phyloP scores from a whole-genome alignment of 768 basidiomycete species.

The Coprinopsis strossmayeri region DNA sequence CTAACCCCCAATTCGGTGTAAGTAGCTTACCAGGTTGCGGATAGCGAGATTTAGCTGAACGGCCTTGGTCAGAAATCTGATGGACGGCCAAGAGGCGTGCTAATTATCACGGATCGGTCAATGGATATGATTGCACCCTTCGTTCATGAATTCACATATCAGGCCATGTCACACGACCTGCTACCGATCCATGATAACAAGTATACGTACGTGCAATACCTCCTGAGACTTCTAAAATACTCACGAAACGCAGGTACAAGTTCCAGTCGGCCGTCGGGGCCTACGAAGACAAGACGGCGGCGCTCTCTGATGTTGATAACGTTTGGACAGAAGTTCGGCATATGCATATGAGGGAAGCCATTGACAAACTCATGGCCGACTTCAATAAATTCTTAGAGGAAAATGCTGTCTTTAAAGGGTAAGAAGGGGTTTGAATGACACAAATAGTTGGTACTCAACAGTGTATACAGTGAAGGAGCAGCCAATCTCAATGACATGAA shows the following conservation, averaged over 20 bases:
- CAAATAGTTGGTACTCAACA: background rate
- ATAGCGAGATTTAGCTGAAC: conserved; percentile 1
- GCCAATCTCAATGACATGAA: conserved; percentile 96
- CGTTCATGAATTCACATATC: conserved; percentile 97
- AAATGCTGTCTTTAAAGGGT: conserved; percentile 93
- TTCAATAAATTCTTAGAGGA: conserved; percentile 94
- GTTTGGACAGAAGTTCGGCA: conserved; percentile 93
- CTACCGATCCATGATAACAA: conserved; percentile 84
- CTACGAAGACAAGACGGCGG: conserved; percentile 84
- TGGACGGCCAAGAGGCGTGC: conserved; percentile 63
- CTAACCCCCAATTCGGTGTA: conserved; percentile 85
- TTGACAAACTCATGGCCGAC: conserved; percentile 93
- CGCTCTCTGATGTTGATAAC: conserved; percentile 78
- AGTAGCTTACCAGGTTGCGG: conserved; percentile 20
- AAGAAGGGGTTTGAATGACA: conserved; percentile 15
- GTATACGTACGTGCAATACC: conserved; percentile 62
- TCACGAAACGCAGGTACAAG: conserved; percentile 58
- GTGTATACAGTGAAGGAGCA: conserved; percentile 54
- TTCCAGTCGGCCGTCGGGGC: conserved; percentile 85
- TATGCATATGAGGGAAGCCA: conserved; percentile 98
- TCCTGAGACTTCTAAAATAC: conserved; percentile 3
- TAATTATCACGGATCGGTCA: conserved; percentile 93
- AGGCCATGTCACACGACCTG: conserved; percentile 96
- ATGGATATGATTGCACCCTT: conserved; percentile 92
- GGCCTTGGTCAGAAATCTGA: conserved; percentile 43